These are phyloP conservation scores for Dipteronia dyeriana DNA, from an alignment of 345 rosid species.

Conservation along the genomic window DNA sequence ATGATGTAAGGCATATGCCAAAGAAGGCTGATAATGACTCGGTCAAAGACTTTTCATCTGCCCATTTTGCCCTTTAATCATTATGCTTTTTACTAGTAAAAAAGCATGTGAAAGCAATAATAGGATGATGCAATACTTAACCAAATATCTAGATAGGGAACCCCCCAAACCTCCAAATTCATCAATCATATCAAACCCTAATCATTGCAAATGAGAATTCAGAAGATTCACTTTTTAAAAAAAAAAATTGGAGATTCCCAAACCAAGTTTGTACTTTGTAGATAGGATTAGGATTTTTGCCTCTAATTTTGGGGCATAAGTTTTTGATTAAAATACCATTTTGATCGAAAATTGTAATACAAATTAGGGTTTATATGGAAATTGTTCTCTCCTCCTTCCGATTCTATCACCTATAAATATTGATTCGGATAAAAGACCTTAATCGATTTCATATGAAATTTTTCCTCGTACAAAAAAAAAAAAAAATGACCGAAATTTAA, in stretches of 20 bases:
- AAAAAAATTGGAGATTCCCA: constrained; percentile 10
- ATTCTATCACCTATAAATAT: no score
- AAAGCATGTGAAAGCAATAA: not conserved
- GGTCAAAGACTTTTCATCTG: not conserved
- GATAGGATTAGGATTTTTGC: not conserved
- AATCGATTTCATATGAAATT: no score
- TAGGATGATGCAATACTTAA: constrained; percentile 22
- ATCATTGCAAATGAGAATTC: constrained; percentile 3
- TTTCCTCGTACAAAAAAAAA: no score
- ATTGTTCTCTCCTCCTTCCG: no score
- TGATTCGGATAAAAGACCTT: no score
- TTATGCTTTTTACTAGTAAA: constrained; percentile 20
- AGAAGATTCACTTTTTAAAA: constrained; percentile 8
- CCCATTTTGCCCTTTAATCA: constrained; percentile 32
- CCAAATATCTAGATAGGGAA: not conserved
- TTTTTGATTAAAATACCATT: no score
- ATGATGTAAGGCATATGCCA: constrained; percentile 11
- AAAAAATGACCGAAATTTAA: no score
- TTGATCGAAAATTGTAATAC: no score
- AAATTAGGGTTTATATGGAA: no score
- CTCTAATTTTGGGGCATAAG: constrained; percentile 5
- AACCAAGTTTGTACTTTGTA: not conserved
- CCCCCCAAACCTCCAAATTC: not conserved
- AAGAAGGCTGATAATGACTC: not conserved
- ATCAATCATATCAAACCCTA: constrained; percentile 13